These are phyloP conservation scores for Limnomonas spitsbergensis DNA, from an alignment of 139 green algal genomes.

Conservation along the genomic window DNA sequence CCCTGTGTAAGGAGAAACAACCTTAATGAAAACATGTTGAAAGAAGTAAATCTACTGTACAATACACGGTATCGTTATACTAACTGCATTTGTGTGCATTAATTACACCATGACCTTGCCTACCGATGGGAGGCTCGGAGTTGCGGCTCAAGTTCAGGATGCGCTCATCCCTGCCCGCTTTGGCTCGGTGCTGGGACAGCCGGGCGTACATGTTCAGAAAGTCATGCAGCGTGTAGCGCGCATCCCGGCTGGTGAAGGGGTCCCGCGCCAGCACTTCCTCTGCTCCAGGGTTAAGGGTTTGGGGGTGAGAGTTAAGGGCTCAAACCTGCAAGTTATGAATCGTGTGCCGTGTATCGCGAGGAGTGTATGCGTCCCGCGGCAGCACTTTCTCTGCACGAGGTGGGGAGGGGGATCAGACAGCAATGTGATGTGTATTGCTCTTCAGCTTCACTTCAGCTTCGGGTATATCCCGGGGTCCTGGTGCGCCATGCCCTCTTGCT, in stretches of 20 bases:
- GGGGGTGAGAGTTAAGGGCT: not conserved
- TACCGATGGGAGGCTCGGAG: not conserved
- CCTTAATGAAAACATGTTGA: too few species aligned
- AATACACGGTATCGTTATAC: too few species aligned
- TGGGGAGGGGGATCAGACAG: too few species aligned
- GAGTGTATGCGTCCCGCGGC: too few species aligned
- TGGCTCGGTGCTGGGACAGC: slow-evolving; percentile 4
- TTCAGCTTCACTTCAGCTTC: not conserved
- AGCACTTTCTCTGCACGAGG: too few species aligned
- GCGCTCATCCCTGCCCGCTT: slow-evolving; percentile 2
- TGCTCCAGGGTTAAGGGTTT: not conserved
- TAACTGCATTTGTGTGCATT: too few species aligned
- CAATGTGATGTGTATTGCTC: too few species aligned
- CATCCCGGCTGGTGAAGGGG: not conserved
- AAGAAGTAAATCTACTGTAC: too few species aligned
- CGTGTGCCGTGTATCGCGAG: not conserved
- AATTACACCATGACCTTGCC: too few species aligned
- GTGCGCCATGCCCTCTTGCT: too few species aligned
- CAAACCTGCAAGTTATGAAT: not conserved
- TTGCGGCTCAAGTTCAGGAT: not conserved
- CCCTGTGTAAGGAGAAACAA: too few species aligned
- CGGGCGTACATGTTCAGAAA: slow-evolving; percentile 22
- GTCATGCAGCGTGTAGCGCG: slow-evolving; percentile 10
- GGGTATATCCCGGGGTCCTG: too few species aligned
- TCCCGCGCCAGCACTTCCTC: slow-evolving; percentile 12